phyloP scores from a whole-genome alignment of 371 early-diverging fungal species.

The Apophysomyces variabilis region DNA sequence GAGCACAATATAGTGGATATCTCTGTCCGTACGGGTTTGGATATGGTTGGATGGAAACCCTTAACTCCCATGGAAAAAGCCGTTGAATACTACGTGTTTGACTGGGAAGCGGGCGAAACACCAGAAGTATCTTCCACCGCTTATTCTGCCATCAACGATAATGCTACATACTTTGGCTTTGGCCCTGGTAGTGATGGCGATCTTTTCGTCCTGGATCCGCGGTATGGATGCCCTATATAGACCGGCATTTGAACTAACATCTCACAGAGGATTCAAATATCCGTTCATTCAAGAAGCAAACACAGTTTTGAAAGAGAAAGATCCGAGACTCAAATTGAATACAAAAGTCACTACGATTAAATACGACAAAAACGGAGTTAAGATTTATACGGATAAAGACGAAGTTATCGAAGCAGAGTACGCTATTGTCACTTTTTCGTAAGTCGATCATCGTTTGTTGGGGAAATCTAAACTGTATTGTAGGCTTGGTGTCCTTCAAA shows the following conservation, averaged over 20 bases:
- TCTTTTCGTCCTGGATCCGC: constrained; percentile 39
- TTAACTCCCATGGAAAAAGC: constrained; percentile 36
- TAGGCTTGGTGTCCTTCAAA: constrained; percentile 49
- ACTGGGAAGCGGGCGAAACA: constrained; percentile 47
- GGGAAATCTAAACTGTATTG: neutral
- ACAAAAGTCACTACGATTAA: constrained; percentile 39
- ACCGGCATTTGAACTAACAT: neutral
- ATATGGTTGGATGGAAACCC: constrained; percentile 44
- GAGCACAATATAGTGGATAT: constrained; percentile 39
- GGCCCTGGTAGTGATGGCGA: constrained; percentile 50
- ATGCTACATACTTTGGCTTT: constrained; percentile 37
- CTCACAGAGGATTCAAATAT: constrained; percentile 44
- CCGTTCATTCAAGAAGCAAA: constrained; percentile 45
- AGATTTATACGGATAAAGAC: constrained; percentile 32
- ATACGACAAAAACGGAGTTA: constrained; percentile 37
- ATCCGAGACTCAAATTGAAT: constrained; percentile 36
- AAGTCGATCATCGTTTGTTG: constrained; percentile 14
- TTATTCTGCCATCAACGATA: constrained; percentile 33
- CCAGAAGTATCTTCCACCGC: constrained; percentile 43
- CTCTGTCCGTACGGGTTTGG: constrained; percentile 38
- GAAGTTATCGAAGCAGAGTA: constrained; percentile 48
- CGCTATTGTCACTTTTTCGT: constrained; percentile 55
- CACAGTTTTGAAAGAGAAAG: constrained; percentile 30
- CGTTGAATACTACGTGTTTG: constrained; percentile 47
- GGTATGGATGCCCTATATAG: constrained; percentile 27